phyloP scores from a whole-genome alignment of 352 stramenopile species.

The Pythium insidiosum region DNA sequence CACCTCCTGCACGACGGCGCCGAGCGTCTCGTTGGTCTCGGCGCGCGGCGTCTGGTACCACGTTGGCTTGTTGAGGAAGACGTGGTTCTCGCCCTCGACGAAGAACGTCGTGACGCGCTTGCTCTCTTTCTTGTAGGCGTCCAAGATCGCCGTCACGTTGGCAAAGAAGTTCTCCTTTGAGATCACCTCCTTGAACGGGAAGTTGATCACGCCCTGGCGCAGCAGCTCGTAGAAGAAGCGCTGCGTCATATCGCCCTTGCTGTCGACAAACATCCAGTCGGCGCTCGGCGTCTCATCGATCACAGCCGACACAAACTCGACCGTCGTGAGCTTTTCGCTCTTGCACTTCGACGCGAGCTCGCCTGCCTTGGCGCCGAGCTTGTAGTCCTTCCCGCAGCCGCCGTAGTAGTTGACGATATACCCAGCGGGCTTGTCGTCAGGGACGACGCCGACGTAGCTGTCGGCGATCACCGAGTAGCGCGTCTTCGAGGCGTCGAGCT shows the following conservation, averaged over 20 bases:
- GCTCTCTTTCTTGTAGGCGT: conserved; percentile 30
- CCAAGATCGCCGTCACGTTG: conserved; percentile 26
- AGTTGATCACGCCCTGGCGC: conserved; percentile 35
- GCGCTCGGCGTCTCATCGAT: conserved; percentile 31
- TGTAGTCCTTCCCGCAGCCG: conserved; percentile 40
- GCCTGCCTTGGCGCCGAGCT: conserved; percentile 23
- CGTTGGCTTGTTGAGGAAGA: conserved; percentile 22
- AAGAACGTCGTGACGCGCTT: conserved; percentile 34
- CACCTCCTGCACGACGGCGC: conserved; percentile 1
- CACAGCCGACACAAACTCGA: conserved; percentile 41
- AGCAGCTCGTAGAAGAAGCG: conserved; percentile 63
- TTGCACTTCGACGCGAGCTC: conserved; percentile 40
- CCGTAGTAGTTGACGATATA: conserved; percentile 55
- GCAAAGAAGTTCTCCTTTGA: conserved; percentile 44
- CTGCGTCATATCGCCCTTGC: conserved; percentile 49
- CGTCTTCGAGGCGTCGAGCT: conserved; percentile 44
- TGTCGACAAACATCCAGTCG: conserved; percentile 64
- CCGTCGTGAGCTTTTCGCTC: conserved; percentile 28
- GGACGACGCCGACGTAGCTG: conserved; percentile 58
- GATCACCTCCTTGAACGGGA: conserved; percentile 47
- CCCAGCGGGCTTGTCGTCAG: conserved; percentile 30
- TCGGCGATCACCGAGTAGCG: conserved; percentile 49
- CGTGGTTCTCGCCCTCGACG: conserved; percentile 34
- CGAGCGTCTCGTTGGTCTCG: conserved; percentile 10
- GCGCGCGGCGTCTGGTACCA: conserved; percentile 7